Percentiles rank a stretch among this genome's conserved stretches.
Evolutionary conservation across 1,139 yeast species (phyloP).

Genomic region (Blastobotrys elegans): DNA sequence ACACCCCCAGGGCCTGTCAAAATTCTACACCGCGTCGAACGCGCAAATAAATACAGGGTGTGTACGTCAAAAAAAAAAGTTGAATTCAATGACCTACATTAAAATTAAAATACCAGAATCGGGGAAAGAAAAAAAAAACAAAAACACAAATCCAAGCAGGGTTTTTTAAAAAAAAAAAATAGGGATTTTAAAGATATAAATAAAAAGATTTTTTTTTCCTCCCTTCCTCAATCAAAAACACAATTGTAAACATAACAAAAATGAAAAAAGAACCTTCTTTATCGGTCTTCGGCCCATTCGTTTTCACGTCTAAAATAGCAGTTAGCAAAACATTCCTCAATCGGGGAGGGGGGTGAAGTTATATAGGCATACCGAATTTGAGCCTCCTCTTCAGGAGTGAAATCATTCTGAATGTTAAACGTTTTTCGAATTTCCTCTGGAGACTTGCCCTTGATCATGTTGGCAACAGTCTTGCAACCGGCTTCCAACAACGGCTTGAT

Average conservation of each 20-base stretch:
- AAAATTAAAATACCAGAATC: background rate
- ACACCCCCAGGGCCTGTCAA: too few species aligned
- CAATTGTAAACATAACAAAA: background rate
- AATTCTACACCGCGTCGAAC: too few species aligned
- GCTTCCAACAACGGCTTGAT: conserved; percentile 90
- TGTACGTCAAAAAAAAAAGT: background rate
- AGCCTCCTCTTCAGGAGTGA: conserved; percentile 97
- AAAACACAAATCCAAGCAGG: background rate
- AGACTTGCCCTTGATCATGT: conserved; percentile 92
- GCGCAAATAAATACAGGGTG: too few species aligned
- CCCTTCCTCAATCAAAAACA: background rate
- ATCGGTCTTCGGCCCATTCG: conserved; percentile 99
- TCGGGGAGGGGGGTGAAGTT: too few species aligned
- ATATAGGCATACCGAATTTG: too few species aligned
- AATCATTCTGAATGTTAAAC: conserved; percentile 92
- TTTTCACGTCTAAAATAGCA: conserved; percentile 95
- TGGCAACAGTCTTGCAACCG: conserved; percentile 97
- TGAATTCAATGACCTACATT: background rate
- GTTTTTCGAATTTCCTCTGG: conserved; percentile 97
- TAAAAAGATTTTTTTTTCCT: too few species aligned
- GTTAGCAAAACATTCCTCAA: too few species aligned
- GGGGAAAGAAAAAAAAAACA: background rate
- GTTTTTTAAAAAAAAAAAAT: too few species aligned
- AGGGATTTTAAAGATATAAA: too few species aligned
- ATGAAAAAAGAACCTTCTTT: conserved; percentile 17